Percentiles rank a stretch among this genome's conserved stretches.
These are phyloP conservation scores for Trichosporon inkin DNA, from an alignment of 1,284 basidiomycete genomes.

Conservation along the genomic window DNA sequence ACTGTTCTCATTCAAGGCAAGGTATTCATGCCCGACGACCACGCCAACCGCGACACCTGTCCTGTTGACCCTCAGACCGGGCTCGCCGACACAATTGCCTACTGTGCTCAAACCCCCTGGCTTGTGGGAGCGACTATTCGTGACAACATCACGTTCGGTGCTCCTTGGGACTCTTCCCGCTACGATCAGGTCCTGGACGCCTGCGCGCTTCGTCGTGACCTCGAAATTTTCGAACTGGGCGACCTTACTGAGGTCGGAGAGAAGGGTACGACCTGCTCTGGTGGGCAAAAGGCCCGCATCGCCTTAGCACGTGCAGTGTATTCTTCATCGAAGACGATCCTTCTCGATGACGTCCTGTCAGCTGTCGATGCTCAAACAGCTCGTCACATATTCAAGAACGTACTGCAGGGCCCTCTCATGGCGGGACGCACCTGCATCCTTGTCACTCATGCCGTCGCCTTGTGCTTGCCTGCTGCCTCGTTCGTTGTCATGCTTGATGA, in stretches of 20 bases:
- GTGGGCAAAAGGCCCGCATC: slow-evolving; percentile 49
- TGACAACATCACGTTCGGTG: slow-evolving; percentile 57
- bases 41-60: slow-evolving; percentile 43
- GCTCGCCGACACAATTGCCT: slow-evolving; percentile 55
- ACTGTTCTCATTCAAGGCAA: slow-evolving; percentile 53
- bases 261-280: slow-evolving; percentile 55
- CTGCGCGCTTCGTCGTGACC: slow-evolving; percentile 55
- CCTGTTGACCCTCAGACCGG: slow-evolving; percentile 52
- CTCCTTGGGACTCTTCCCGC: slow-evolving; percentile 47
- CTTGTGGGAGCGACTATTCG: slow-evolving; percentile 56
- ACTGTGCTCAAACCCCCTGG: slow-evolving; percentile 56
- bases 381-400: slow-evolving; percentile 40
- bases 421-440: slow-evolving; percentile 52
- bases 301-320: slow-evolving; percentile 49
- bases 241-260: slow-evolving; percentile 59
- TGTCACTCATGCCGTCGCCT: slow-evolving; percentile 56
- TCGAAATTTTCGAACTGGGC: slow-evolving; percentile 55
- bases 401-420: slow-evolving; percentile 48
- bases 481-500: slow-evolving; percentile 46
- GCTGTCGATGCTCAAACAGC: slow-evolving; percentile 54
- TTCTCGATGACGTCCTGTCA: slow-evolving; percentile 48
- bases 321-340: slow-evolving; percentile 43
- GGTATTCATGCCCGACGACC: slow-evolving; percentile 55
- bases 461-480: slow-evolving; percentile 53
- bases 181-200: slow-evolving; percentile 54